phyloP scores from a whole-genome alignment of 1,284 basidiomycete genomes.

The Microbotryum silenes-acaulis region DNA sequence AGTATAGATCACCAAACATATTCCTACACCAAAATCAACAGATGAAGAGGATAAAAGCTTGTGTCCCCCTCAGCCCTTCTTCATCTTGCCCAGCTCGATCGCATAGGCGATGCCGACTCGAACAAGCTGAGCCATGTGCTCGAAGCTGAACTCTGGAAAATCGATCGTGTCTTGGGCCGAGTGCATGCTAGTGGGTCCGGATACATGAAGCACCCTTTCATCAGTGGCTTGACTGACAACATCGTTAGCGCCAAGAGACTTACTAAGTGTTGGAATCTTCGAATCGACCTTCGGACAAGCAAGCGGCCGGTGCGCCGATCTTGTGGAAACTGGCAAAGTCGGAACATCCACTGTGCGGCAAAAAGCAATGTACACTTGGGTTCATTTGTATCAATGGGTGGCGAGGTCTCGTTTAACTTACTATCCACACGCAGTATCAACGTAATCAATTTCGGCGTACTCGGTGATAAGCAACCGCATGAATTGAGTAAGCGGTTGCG shows the following conservation, averaged over 20 bases:
- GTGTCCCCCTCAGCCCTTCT: neutral
- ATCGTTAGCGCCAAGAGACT: neutral
- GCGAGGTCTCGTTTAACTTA: neutral
- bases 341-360: conserved; percentile 68
- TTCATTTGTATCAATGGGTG: neutral
- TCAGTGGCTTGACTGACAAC: neutral
- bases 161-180: conserved; percentile 69
- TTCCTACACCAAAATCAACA: neutral
- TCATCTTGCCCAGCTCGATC: conserved; percentile 9
- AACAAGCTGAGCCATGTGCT: conserved; percentile 41
- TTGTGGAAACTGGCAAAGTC: conserved; percentile 49
- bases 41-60: neutral
- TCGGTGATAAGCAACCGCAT: conserved; percentile 61
- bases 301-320: conserved; percentile 39
- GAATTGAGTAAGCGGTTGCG: conserved; percentile 61
- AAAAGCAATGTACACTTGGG: neutral
- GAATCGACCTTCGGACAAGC: conserved; percentile 34
- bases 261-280: conserved; percentile 23
- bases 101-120: conserved; percentile 12
- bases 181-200: conserved; percentile 56
- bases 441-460: conserved; percentile 48
- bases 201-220: conserved; percentile 47
- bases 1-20: no score
- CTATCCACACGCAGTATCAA: neutral
- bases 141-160: conserved; percentile 71